phyloP scores from a whole-genome alignment of 2,329 filamentous ascomycete genomes.

The Alternaria consortialis region DNA sequence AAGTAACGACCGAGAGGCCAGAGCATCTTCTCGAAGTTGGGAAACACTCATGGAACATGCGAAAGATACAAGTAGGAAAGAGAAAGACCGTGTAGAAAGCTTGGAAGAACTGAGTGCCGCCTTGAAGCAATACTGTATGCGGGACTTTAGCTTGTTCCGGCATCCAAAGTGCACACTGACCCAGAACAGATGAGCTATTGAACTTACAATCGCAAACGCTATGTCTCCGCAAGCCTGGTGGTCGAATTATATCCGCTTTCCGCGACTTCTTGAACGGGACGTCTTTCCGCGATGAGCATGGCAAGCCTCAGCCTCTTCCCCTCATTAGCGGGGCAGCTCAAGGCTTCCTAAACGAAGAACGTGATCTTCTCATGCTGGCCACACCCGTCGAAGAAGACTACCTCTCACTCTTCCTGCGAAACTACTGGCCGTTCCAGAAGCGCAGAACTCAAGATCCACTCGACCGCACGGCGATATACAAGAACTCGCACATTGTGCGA shows the following conservation, averaged over 20 bases:
- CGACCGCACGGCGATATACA: neutral
- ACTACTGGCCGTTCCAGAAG: neutral
- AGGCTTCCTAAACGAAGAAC: neutral
- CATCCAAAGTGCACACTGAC: neutral
- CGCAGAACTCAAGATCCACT: neutral
- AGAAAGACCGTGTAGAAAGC: neutral
- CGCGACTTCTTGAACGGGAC: neutral
- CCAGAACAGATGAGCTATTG: neutral
- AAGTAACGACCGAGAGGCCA: neutral
- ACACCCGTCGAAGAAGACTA: neutral
- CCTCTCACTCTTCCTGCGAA: neutral
- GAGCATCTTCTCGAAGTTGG: neutral
- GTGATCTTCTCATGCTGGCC: neutral
- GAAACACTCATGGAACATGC: neutral
- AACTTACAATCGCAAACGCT: neutral
- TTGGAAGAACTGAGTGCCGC: neutral
- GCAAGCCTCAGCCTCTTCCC: neutral
- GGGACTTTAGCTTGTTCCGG: neutral
- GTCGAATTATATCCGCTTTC: neutral
- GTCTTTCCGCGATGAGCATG: neutral
- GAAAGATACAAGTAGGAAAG: neutral
- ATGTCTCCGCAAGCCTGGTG: neutral
- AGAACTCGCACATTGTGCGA: neutral
- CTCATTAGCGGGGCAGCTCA: neutral
- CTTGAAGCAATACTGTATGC: neutral